A percentile compares a stretch with the other conserved stretches of the same genome.
phyloP scores from a whole-genome alignment of 2,329 filamentous ascomycete genomes.

The Penicillium sp. region DNA sequence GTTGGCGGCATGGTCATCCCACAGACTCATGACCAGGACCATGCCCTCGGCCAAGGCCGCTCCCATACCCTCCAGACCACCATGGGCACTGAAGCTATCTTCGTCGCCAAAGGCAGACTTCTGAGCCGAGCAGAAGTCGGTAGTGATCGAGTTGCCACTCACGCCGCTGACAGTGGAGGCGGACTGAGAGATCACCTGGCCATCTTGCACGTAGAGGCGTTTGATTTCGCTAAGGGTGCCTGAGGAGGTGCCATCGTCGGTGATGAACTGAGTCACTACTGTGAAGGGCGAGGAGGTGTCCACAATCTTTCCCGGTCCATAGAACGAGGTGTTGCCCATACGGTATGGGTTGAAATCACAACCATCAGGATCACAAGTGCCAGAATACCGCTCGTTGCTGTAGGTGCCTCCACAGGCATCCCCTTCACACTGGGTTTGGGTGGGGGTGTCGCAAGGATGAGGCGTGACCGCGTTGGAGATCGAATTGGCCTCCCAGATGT shows the following conservation, averaged over 20 bases:
- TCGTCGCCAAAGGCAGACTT: conserved; percentile 61
- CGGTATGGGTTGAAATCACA: conserved; percentile 74
- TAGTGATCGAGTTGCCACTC: conserved; percentile 59
- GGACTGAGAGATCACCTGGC: conserved; percentile 62
- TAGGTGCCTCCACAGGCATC: conserved; percentile 59
- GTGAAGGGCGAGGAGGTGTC: conserved; percentile 65
- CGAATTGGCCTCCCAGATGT: conserved; percentile 72
- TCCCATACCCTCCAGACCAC: conserved; percentile 62
- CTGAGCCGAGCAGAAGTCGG: conserved; percentile 61
- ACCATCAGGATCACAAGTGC: conserved; percentile 69
- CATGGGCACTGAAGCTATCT: conserved; percentile 57
- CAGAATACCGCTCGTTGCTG: conserved; percentile 60
- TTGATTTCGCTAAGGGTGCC: conserved; percentile 65
- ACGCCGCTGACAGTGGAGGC: conserved; percentile 52
- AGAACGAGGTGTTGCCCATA: conserved; percentile 67
- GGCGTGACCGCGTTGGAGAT: conserved; percentile 68
- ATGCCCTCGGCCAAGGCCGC: conserved; percentile 61
- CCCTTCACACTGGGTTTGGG: conserved; percentile 57
- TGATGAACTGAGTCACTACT: conserved; percentile 70
- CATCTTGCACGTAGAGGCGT: conserved; percentile 69
- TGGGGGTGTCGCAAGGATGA: conserved; percentile 62
- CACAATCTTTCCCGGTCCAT: conserved; percentile 62
- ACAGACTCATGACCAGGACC: conserved; percentile 65
- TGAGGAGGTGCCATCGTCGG: conserved; percentile 52
- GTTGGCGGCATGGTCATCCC: conserved; percentile 69